Evolutionary conservation across 352 stramenopile species (phyloP), one percentile per base, ranked within the genome.

Genomic region (Pythium guiyangense): DNA sequence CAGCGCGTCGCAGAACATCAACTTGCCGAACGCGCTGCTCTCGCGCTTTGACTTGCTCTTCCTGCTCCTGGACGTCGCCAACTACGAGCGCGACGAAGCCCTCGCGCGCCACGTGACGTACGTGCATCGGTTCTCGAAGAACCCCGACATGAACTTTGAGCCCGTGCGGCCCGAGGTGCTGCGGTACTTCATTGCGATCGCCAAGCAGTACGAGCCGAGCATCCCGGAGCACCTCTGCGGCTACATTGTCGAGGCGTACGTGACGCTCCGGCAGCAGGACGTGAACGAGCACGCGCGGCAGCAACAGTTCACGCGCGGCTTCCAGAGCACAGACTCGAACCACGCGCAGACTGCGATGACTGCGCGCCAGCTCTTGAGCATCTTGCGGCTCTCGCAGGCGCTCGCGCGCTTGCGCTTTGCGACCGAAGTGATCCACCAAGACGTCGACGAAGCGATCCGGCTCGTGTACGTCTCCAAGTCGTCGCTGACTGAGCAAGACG

Each of bases 41-140:
- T 99, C 96, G 70, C 94, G 98, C 63, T 99, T 99, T 67, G 98
- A 99, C 74, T 70, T 99, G 31, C 79, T 99, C 48, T 99, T 99
- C 68, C 69, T 99, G 43, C 90, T 99, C 57, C 73, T 99, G 35
- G 98, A 99, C 68, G 73, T 96, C 34, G 93, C 96, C 20, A 96
- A 98, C 62, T 86, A 92, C 56, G 82, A 96, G 46, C 96, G 91
- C 46, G 94, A 98, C 60, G 88, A 92, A 51, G 90, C 90, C 12
- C 77, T 98, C 18, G 90, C 93, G 9, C 71, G 86, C 29, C 94
- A 98, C 67, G 90, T 98, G 15, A 97, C 90, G 15, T 95, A 92
- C 58, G 93, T 98, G 12, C 94, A 98, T 65, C 86, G 84, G n/a
- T 93, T 83, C 49, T 74, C 69, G 10, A 83, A 80, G 49, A 96